phyloP scores from a whole-genome alignment of 2,329 filamentous ascomycete species.

The Arthrinium phaeospermum region DNA sequence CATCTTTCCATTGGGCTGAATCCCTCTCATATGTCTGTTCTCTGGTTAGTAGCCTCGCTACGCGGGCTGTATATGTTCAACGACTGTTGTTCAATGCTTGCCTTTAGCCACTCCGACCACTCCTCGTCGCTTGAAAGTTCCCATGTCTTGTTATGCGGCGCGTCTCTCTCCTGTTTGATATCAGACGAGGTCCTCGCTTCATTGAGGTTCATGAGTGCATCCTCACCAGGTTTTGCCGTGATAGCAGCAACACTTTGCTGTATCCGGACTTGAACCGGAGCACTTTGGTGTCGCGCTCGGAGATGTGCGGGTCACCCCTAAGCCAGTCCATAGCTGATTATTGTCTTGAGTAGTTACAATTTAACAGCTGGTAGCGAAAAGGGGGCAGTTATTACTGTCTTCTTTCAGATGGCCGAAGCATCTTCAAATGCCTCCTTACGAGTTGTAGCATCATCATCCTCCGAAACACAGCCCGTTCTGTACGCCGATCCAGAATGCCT shows the following conservation, averaged over 20 bases:
- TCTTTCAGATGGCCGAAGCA: background rate
- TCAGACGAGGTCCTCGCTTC: background rate
- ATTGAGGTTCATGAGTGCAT: background rate
- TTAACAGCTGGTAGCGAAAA: background rate
- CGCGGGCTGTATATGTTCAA: background rate
- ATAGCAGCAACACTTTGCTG: background rate
- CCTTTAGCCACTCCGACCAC: background rate
- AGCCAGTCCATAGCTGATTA: background rate
- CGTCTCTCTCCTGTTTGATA: background rate
- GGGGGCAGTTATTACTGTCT: background rate
- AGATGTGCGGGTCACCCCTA: background rate
- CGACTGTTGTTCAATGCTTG: background rate
- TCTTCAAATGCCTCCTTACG: background rate
- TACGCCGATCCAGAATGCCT: background rate
- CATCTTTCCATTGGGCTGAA: background rate
- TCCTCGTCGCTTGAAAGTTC: background rate
- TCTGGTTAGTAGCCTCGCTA: background rate
- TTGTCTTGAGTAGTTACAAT: background rate
- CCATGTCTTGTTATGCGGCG: background rate
- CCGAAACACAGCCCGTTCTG: background rate
- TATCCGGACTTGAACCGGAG: background rate
- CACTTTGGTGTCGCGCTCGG: background rate
- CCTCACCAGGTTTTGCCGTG: background rate
- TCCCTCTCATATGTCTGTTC: background rate
- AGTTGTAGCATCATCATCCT: background rate